Conservation (phyloP, 2,329 filamentous ascomycete genomes). For the Aspergillus cejpii region DNA sequence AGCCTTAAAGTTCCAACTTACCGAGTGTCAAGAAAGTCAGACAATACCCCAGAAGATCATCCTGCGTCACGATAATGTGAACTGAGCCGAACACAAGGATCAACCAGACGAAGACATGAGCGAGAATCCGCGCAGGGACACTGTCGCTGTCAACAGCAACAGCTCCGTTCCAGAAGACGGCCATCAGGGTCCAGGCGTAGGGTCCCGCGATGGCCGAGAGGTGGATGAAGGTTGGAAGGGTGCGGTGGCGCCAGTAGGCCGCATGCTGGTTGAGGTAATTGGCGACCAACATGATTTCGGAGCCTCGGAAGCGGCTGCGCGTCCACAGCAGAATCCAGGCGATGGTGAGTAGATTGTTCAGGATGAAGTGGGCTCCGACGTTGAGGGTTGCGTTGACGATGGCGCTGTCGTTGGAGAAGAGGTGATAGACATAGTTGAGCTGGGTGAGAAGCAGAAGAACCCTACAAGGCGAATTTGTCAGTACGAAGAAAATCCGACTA, state of each 20-base stretch:
- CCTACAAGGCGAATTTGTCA: slow-evolving; percentile 41
- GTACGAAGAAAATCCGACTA: neutral
- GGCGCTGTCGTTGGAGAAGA: slow-evolving; percentile 62
- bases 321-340: slow-evolving; percentile 79
- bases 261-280: slow-evolving; percentile 75
- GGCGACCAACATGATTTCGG: slow-evolving; percentile 67
- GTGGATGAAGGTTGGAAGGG: slow-evolving; percentile 68
- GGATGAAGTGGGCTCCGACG: slow-evolving; percentile 76
- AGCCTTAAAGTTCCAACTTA: slow-evolving; percentile 38
- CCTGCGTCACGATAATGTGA: slow-evolving; percentile 68
- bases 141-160: slow-evolving; percentile 65
- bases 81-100: slow-evolving; percentile 69
- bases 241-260: slow-evolving; percentile 73
- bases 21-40: slow-evolving; percentile 67
- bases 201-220: slow-evolving; percentile 68
- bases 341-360: slow-evolving; percentile 77
- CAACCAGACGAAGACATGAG: slow-evolving; percentile 83
- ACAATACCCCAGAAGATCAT: slow-evolving; percentile 69
- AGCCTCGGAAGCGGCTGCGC: slow-evolving; percentile 64
- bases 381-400: slow-evolving; percentile 64
- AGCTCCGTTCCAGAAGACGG: slow-evolving; percentile 83
- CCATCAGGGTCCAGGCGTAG: slow-evolving; percentile 77
- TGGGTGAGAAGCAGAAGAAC: slow-evolving; percentile 68
- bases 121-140: slow-evolving; percentile 67
- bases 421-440: slow-evolving; percentile 64